Evolutionary conservation across 192 early-diverging fungal species (phyloP).

Genomic region (Backusella liffmaniae): DNA sequence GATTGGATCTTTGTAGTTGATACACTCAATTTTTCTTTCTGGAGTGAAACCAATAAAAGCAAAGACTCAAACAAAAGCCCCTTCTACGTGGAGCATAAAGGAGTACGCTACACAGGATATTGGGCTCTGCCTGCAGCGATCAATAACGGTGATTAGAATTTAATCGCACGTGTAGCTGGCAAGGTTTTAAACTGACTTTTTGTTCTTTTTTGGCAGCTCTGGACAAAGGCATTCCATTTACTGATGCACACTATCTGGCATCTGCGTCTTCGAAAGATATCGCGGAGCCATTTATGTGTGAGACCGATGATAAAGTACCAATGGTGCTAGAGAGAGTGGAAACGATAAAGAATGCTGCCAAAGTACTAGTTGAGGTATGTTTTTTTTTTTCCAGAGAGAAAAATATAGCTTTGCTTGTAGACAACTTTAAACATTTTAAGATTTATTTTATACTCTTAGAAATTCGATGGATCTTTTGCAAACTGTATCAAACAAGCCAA

Average conservation of each 20-base stretch:
- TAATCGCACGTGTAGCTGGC: neutral
- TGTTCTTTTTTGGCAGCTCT: slow-evolving; percentile 36
- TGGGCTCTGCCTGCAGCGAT: slow-evolving; percentile 81
- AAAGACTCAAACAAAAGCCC: slow-evolving; percentile 41
- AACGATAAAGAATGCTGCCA: slow-evolving; percentile 68
- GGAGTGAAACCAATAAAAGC: slow-evolving; percentile 58
- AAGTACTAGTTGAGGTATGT: slow-evolving; percentile 54
- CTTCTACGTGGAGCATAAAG: slow-evolving; percentile 61
- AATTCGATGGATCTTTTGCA: slow-evolving; percentile 61
- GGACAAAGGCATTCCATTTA: slow-evolving; percentile 59
- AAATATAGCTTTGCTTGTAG: neutral
- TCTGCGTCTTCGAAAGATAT: neutral
- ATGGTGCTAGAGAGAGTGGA: slow-evolving; percentile 65
- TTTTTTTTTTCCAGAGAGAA: no score
- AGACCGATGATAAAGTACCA: slow-evolving; percentile 40
- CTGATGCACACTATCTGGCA: slow-evolving; percentile 52
- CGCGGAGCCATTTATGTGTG: slow-evolving; percentile 8
- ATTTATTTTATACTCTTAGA: slow-evolving; percentile 23
- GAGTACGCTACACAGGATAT: slow-evolving; percentile 67
- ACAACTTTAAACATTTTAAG: neutral
- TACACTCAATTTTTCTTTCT: slow-evolving; percentile 86
- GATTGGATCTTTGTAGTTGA: slow-evolving; percentile 85
- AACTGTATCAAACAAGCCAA: slow-evolving; percentile 54
- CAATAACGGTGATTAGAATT: slow-evolving; percentile 51
- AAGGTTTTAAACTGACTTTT: neutral